Evolutionary conservation across 345 rosid species (phyloP).

Genomic region (Turritis glabra): DNA sequence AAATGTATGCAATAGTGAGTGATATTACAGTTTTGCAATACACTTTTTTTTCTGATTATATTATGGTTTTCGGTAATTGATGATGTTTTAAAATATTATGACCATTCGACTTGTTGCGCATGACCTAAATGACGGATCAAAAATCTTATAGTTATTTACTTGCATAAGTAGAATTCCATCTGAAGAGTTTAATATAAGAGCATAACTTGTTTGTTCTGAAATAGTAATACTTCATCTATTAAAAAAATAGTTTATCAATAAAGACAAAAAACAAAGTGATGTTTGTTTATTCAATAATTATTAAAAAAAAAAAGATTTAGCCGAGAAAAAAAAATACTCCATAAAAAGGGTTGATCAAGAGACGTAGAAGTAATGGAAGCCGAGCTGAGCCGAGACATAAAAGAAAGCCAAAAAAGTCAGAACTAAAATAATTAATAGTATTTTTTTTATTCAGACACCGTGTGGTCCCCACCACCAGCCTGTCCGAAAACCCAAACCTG

Average conservation of each 20-base stretch:
- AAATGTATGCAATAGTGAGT: no score
- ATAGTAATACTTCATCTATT: not conserved
- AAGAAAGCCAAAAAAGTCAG: constrained; percentile 29
- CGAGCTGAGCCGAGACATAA: constrained; percentile 25
- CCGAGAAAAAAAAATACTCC: not conserved
- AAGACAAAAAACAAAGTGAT: constrained; percentile 24
- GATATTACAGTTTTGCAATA: no score
- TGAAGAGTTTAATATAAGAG: not conserved
- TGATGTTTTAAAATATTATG: not conserved
- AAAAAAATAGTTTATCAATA: not conserved
- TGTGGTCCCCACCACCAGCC: constrained; percentile 44
- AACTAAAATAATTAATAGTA: constrained; percentile 20
- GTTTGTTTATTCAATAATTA: constrained; percentile 17
- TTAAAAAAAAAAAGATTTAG: not conserved
- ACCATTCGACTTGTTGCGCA: not conserved
- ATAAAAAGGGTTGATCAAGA: not conserved
- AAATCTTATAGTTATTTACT: not conserved
- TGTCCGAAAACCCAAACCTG: constrained; percentile 38
- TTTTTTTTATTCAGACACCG: constrained; percentile 25
- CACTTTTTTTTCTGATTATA: no score
- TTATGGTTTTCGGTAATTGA: not conserved
- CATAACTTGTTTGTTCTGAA: constrained; percentile 12
- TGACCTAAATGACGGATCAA: not conserved
- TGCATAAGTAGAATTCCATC: not conserved
- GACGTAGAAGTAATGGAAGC: constrained; percentile 1